Percentiles rank a stretch among this genome's conserved stretches.
Conservation (phyloP, 805 yeast species). For the Candida adriatica region DNA sequence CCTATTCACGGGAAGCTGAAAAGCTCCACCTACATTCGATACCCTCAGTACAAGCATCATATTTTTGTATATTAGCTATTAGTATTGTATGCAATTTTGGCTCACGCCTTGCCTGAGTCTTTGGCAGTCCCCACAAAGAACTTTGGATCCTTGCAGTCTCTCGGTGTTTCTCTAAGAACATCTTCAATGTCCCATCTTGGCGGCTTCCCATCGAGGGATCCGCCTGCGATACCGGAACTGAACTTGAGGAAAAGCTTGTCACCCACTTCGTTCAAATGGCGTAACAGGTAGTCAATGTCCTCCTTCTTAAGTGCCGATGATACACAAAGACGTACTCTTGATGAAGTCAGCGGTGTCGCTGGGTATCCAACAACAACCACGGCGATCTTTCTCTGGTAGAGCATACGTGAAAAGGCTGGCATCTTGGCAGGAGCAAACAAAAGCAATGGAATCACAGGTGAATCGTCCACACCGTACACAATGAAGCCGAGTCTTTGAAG, state of each 20-base stretch:
- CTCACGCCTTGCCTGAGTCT: too few species aligned
- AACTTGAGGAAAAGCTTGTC: constrained; percentile 69
- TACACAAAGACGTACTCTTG: constrained; percentile 90
- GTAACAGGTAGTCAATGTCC: constrained; percentile 78
- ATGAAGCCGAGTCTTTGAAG: constrained; percentile 89
- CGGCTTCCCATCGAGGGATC: constrained; percentile 48
- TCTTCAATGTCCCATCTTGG: constrained; percentile 80
- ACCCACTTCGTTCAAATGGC: constrained; percentile 70
- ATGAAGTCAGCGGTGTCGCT: constrained; percentile 86
- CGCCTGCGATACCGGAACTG: constrained; percentile 71
- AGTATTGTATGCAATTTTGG: too few species aligned
- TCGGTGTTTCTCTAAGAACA: constrained; percentile 64
- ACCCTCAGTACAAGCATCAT: too few species aligned
- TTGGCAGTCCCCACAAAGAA: constrained; percentile 25
- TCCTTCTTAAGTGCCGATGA: constrained; percentile 89
- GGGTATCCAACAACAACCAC: constrained; percentile 97
- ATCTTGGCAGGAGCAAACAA: constrained; percentile 88
- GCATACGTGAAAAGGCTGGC: constrained; percentile 84
- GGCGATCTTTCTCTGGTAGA: constrained; percentile 76
- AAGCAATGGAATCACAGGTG: constrained; percentile 90
- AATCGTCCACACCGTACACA: constrained; percentile 91
- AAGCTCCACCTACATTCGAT: too few species aligned
- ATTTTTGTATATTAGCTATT: too few species aligned
- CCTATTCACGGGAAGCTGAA: too few species aligned
- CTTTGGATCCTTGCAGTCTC: constrained; percentile 42